Evolutionary conservation across 495 filamentous ascomycete species (phyloP).

Genomic region (Xeromyces bisporus): DNA sequence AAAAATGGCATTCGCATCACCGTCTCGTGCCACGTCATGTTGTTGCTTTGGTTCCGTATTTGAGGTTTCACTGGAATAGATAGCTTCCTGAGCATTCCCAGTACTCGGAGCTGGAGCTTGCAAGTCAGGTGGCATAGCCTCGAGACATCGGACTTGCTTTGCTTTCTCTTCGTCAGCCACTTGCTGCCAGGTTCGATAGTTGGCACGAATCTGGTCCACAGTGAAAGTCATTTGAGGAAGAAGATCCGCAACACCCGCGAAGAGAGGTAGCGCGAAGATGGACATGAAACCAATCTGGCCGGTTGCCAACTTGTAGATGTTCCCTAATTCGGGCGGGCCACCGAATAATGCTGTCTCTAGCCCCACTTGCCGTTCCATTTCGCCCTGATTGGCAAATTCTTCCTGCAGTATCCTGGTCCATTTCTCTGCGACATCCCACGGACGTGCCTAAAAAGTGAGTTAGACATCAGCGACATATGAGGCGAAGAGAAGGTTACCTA

Average conservation of each 20-base stretch:
- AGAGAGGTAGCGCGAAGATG: conserved; percentile 80
- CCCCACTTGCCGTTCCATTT: conserved; percentile 75
- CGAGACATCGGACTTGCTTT: conserved; percentile 11
- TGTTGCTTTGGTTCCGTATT: background rate
- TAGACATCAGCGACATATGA: background rate
- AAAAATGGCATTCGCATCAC: conserved; percentile 1
- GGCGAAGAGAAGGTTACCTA: conserved; percentile 28
- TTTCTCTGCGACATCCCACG: conserved; percentile 58
- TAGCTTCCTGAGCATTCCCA: no score
- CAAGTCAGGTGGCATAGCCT: conserved; percentile 9
- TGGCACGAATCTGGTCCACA: conserved; percentile 59
- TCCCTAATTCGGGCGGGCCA: conserved; percentile 66
- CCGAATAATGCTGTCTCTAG: conserved; percentile 76
- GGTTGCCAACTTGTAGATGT: conserved; percentile 61
- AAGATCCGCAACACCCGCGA: conserved; percentile 68
- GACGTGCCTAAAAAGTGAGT: conserved; percentile 36
- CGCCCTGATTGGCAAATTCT: conserved; percentile 82
- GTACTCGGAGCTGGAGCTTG: conserved; percentile 22
- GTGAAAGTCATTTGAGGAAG: conserved; percentile 69
- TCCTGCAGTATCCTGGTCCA: conserved; percentile 89
- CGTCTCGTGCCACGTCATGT: background rate
- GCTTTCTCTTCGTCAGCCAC: conserved; percentile 39
- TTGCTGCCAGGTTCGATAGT: conserved; percentile 54
- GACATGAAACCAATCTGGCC: conserved; percentile 94
- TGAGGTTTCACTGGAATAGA: conserved; percentile 16